These are phyloP conservation scores for Emmonsia crescens DNA, from an alignment of 2,329 filamentous ascomycete species.

Conservation along the genomic window DNA sequence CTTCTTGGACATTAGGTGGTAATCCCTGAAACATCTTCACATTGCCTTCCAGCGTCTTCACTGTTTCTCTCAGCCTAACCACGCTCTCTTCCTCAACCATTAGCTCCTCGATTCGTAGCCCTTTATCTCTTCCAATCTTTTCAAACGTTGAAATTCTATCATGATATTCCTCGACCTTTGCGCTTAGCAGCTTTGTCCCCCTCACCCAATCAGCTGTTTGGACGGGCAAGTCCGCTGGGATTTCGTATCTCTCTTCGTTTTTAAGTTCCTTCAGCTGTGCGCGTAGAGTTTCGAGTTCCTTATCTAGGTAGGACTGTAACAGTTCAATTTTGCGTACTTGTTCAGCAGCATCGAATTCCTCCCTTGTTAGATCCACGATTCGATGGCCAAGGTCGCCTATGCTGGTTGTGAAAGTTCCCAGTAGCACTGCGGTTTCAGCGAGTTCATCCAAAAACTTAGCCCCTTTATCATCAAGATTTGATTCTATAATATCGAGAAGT, in stretches of 20 bases:
- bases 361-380: slow-evolving; percentile 47
- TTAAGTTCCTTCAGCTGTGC: slow-evolving; percentile 23
- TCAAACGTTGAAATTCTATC: slow-evolving; percentile 41
- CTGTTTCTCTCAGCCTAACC: slow-evolving; percentile 46
- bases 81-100: slow-evolving; percentile 49
- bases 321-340: slow-evolving; percentile 46
- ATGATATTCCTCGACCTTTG: slow-evolving; percentile 57
- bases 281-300: slow-evolving; percentile 35
- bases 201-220: slow-evolving; percentile 66
- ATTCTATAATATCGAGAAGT: slow-evolving; percentile 45
- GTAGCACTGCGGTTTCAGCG: slow-evolving; percentile 40
- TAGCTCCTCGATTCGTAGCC: slow-evolving; percentile 40
- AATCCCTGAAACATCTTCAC: slow-evolving; percentile 59
- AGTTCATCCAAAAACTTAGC: slow-evolving; percentile 47
- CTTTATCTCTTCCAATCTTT: slow-evolving; percentile 19
- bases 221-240: slow-evolving; percentile 49
- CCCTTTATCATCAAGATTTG: slow-evolving; percentile 44
- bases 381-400: slow-evolving; percentile 41
- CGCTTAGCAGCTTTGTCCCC: slow-evolving; percentile 53
- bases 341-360: slow-evolving; percentile 42
- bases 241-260: slow-evolving; percentile 38
- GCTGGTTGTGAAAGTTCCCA: slow-evolving; percentile 41
- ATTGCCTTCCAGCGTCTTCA: slow-evolving; percentile 56
- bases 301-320: slow-evolving; percentile 47
- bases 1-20: slow-evolving; percentile 58